Percentiles rank a stretch among this genome's conserved stretches.
Conservation (phyloP, 257 asterid genomes). For the Solanum chilense region DNA sequence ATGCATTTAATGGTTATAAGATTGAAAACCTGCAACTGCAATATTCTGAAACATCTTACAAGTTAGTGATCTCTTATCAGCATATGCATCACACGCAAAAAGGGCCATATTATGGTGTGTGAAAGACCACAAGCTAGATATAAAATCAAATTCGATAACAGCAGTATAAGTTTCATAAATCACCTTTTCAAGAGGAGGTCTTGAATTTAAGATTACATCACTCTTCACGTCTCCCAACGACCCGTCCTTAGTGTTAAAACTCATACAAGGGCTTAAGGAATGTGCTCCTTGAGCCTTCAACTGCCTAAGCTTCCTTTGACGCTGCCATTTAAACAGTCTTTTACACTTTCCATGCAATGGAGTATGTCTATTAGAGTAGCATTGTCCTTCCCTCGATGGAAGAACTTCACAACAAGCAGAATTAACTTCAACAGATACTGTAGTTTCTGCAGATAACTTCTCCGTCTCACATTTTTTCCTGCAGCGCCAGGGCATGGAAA, state of each 20-base stretch:
- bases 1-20: neutral
- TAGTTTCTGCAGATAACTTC: conserved; percentile 10
- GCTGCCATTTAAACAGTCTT: conserved; percentile 53
- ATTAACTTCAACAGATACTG: conserved; percentile 24
- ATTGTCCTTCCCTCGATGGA: conserved; percentile 11
- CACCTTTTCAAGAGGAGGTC: conserved; percentile 3
- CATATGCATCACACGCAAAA: neutral
- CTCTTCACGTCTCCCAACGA: neutral
- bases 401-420: conserved; percentile 14
- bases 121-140: neutral
- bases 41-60: neutral
- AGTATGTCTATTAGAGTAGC: conserved; percentile 15
- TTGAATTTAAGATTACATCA: neutral
- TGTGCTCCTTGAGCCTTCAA: conserved; percentile 19
- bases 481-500: conserved; percentile 2
- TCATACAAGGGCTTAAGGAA: conserved; percentile 20
- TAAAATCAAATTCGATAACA: neutral
- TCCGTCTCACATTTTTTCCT: neutral
- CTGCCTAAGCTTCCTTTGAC: conserved; percentile 39
- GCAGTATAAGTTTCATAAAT: neutral
- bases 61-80: neutral
- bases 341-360: conserved; percentile 30
- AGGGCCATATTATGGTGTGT: neutral
- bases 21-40: neutral
- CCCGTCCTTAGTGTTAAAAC: neutral